phyloP scores from a whole-genome alignment of 192 early-diverging fungal species.

The Allomyces macrogynus region DNA sequence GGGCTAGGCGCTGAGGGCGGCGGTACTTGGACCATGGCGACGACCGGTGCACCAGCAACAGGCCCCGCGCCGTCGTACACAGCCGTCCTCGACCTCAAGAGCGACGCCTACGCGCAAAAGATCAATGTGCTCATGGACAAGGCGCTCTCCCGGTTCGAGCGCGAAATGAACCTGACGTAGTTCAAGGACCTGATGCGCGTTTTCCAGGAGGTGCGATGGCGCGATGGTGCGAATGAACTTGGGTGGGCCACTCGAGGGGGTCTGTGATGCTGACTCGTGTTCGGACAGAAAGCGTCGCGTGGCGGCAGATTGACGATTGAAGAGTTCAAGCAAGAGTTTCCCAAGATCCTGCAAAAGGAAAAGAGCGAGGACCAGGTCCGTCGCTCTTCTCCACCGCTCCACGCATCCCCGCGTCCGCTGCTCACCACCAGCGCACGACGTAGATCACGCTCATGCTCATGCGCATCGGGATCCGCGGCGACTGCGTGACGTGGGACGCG shows the following conservation, averaged over 20 bases:
- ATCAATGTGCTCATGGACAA: constrained; percentile 21
- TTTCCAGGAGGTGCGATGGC: background rate
- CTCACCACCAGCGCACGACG: background rate
- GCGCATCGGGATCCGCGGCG: constrained; percentile 37
- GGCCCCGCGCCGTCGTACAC: too few relatives aligned
- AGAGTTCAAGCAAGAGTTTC: constrained; percentile 27
- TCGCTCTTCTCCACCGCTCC: background rate
- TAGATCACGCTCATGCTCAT: constrained; percentile 28
- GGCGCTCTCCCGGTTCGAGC: constrained; percentile 21
- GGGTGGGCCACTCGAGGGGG: too few relatives aligned
- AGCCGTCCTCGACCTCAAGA: too few relatives aligned
- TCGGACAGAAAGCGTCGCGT: background rate
- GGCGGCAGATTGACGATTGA: constrained; percentile 6
- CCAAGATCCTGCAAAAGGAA: constrained; percentile 17
- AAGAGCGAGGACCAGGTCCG: constrained; percentile 21
- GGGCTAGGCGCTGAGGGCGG: too few relatives aligned
- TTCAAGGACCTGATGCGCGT: background rate
- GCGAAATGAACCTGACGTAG: constrained; percentile 23
- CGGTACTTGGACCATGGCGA: too few relatives aligned
- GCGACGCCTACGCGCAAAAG: constrained; percentile 8
- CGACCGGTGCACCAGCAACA: too few relatives aligned
- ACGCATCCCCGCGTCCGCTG: too few relatives aligned
- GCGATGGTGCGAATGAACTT: too few relatives aligned
- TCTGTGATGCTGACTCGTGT: too few relatives aligned
- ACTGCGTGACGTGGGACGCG: constrained; percentile 33